Evolutionary conservation across 2,329 filamentous ascomycete genomes (phyloP), one percentile per base, ranked within the genome.

Genomic region (Chaetomium sp.): DNA sequence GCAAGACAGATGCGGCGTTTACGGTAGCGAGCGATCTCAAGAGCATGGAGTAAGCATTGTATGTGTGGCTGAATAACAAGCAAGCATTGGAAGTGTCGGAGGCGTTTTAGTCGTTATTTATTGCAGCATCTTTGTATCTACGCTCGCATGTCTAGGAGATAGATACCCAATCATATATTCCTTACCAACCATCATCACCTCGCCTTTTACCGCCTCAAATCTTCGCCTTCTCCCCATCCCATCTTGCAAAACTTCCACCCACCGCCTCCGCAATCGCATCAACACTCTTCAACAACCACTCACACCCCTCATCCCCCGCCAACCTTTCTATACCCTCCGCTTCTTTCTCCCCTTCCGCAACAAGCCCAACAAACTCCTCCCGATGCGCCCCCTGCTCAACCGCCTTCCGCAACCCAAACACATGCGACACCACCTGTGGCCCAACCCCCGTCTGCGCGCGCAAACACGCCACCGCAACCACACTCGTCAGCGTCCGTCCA

Each of bases 401-500:
- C 0, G 83, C 87, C 74, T 94, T 94, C 56, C 87, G 72, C 70
- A 95, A 67, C 0, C 89, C 89, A 72, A 91, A 92, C 0, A 94
- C 78, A 70, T 95, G 89, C 62, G 85, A 89, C 14, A 87, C 72
- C 10, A 95, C 88, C 75, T 94, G 89, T 1, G 89, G 89, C 0
- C 84, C 89, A 0, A 94, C 89, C 0, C 89, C 89, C 8, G 86
- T 88, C 76, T 94, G 89, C 45, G 89, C 80, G 3, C 89, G 74
- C 68, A 95, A 69, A 65, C 88, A 91, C 5, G 88, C 78, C 35
- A 95, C 79, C 0, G 87, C 89, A 4, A 91, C 77, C 10, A 94
- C 70, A 53, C 82, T 87, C 0, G 89, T 94, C 59, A 90, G 71
- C 0, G 88, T 79, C 0, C 89, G 72, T 0, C 89, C 89, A 0